Evolutionary conservation across 225 moss, liverwort and hornwort genomes (phyloP).

Genomic region (Polytrichum formosum): DNA sequence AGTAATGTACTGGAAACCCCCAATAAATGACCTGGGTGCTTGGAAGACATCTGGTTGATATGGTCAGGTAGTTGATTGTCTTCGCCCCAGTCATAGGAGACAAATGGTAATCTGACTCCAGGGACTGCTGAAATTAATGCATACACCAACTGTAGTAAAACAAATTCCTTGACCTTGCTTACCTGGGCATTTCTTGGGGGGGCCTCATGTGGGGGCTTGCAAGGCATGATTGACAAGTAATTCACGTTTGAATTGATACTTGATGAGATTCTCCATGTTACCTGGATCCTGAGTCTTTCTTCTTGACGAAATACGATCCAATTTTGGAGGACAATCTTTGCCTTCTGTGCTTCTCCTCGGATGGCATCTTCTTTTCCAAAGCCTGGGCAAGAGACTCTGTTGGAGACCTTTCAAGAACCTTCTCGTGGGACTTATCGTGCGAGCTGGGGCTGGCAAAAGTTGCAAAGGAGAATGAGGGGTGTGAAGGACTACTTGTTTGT

Average conservation of each 20-base stretch:
- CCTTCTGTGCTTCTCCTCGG: conserved; percentile 52
- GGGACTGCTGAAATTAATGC: too few relatives aligned
- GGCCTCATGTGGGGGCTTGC: conserved; percentile 7
- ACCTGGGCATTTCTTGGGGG: not conserved
- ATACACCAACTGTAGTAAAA: too few relatives aligned
- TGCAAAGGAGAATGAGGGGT: conserved; percentile 36
- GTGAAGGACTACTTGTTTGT: conserved; percentile 46
- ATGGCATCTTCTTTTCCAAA: conserved; percentile 22
- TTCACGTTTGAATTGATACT: conserved; percentile 1
- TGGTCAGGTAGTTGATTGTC: not conserved
- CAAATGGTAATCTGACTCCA: too few relatives aligned
- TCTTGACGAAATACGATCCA: conserved; percentile 53
- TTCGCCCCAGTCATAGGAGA: too few relatives aligned
- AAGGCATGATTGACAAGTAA: conserved; percentile 1
- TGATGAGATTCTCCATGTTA: conserved; percentile 7
- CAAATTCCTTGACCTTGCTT: not conserved
- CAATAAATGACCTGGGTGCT: not conserved
- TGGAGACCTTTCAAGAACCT: conserved; percentile 18
- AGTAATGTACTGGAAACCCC: not conserved
- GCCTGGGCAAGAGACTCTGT: conserved; percentile 42
- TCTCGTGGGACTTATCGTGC: conserved; percentile 13
- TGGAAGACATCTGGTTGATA: not conserved
- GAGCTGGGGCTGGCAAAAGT: conserved; percentile 36
- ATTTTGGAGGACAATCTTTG: conserved; percentile 48
- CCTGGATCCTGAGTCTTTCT: conserved; percentile 35